Base-by-base conservation (phyloP, 2,329 filamentous ascomycete species). In the Canariomyces notabilis region DNA sequence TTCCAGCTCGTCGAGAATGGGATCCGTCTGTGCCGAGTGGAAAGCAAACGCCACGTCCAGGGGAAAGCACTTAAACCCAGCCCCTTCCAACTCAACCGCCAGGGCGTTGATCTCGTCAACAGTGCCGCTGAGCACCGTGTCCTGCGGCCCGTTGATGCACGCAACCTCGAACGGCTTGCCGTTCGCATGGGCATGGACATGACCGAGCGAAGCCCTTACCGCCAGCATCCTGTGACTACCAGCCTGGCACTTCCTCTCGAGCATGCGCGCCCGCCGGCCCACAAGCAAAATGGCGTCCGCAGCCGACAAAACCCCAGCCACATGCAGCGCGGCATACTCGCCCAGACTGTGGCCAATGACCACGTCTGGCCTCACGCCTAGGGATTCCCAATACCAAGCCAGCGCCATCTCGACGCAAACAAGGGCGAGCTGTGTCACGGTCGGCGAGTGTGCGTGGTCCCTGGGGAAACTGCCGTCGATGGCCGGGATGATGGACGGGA, bases 101-200 rank as follows among this genome's bases (percentile, higher is more conserved):
- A 31, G 51, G 54, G 33, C 23, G 46, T 72, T 67, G 33, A 83
- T 70, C 32, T 76, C 64, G 11, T 69, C 67, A 16, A 65, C 62
- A 22, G 72, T 67, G 16, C 80, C 72, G 54, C 76, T 76, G 16
- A 85, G 64, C 12, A 86, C 82, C 23, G 76, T 83, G 57, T 82
- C 78, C 31, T 74, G 67, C 0, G 76, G 76, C 0, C 76, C 75
- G 58, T 88, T 88, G 59, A 83, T 72, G 63, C 85, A 88, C 1
- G 83, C 75, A 2, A 65, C 31, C 43, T 67, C 63, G 41, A 42
- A 37, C 22, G 5, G 43, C 35, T 58, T 67, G 38, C 64, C 52
- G n/a, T n/a, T n/a, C n/a, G n/a, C n/a, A n/a, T n/a, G n/a, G n/a
- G n/a, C n/a, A n/a, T n/a, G n/a, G n/a, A n/a, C n/a, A n/a, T n/a